Conservation (phyloP, 768 basidiomycete genomes). For the Amanita rimosa region DNA sequence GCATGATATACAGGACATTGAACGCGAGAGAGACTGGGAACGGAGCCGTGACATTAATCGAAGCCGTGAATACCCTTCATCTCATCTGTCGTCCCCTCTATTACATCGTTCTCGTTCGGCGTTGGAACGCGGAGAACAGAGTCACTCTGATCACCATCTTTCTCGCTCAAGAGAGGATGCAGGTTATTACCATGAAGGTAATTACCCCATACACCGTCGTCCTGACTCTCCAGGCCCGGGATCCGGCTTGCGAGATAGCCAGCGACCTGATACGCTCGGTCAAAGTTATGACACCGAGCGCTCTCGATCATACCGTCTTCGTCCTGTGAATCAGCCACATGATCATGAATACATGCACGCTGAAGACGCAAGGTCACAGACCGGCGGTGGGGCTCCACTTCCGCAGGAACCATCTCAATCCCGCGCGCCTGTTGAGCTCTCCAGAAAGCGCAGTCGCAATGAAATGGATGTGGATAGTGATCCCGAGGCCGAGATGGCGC, state of each 20-base stretch:
- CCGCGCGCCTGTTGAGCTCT: constrained; percentile 25
- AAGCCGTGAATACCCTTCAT: constrained; percentile 18
- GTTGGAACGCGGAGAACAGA: constrained; percentile 19
- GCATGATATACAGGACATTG: constrained; percentile 32
- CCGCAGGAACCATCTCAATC: constrained; percentile 28
- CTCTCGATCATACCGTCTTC: constrained; percentile 37
- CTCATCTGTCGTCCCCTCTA: constrained; percentile 28
- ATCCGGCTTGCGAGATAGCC: constrained; percentile 26
- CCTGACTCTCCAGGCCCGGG: constrained; percentile 48
- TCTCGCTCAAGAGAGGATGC: constrained; percentile 26
- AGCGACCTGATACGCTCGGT: constrained; percentile 40
- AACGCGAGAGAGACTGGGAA: constrained; percentile 32
- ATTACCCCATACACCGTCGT: constrained; percentile 33
- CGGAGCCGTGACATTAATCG: constrained; percentile 22
- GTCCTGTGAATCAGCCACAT: constrained; percentile 33
- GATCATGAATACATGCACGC: constrained; percentile 38
- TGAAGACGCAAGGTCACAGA: constrained; percentile 36
- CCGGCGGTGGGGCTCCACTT: constrained; percentile 8
- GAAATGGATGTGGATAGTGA: constrained; percentile 57
- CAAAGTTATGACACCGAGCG: constrained; percentile 42
- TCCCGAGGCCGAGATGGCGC: constrained; percentile 33
- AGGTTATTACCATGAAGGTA: constrained; percentile 25
- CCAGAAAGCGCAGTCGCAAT: constrained; percentile 46
- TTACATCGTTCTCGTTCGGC: constrained; percentile 23
- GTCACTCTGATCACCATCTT: constrained; percentile 21